A percentile compares a stretch with the other conserved stretches of the same genome.
Evolutionary conservation across 148 eudicot genomes (phyloP).

Genomic region (Pouteria glomerata): DNA sequence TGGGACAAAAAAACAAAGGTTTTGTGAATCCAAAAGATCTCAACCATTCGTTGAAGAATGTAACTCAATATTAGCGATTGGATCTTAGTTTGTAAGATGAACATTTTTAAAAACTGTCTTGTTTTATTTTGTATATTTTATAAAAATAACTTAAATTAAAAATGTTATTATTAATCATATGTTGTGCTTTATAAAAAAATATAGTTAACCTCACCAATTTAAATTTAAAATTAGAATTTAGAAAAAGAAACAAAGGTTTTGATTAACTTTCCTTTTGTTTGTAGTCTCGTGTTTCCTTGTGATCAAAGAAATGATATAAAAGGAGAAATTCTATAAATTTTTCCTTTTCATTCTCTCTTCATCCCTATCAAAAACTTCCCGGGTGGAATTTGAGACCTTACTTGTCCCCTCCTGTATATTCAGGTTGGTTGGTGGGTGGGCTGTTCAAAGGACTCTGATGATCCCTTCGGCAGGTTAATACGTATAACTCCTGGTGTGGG

Average conservation of each 20-base stretch:
- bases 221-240: no score
- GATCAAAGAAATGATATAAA: background rate
- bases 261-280: background rate
- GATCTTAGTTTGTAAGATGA: no score
- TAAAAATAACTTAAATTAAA: no score
- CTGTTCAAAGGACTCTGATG: constrained; percentile 75
- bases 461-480: constrained; percentile 84
- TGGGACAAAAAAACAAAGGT: no score
- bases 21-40: no score
- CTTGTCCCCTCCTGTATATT: background rate
- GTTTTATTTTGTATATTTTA: no score
- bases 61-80: no score
- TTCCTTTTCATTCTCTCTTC: background rate
- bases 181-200: no score
- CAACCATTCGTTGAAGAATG: no score
- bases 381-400: constrained; percentile 1
- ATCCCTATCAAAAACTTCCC: background rate
- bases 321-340: background rate
- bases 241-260: background rate
- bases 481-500: constrained; percentile 88
- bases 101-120: no score
- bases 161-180: no score
- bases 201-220: no score
- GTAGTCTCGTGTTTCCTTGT: background rate
- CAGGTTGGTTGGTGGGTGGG: constrained; percentile 99